Conservation (phyloP, 768 basidiomycete species). For the Boletus vermiculosoides region DNA sequence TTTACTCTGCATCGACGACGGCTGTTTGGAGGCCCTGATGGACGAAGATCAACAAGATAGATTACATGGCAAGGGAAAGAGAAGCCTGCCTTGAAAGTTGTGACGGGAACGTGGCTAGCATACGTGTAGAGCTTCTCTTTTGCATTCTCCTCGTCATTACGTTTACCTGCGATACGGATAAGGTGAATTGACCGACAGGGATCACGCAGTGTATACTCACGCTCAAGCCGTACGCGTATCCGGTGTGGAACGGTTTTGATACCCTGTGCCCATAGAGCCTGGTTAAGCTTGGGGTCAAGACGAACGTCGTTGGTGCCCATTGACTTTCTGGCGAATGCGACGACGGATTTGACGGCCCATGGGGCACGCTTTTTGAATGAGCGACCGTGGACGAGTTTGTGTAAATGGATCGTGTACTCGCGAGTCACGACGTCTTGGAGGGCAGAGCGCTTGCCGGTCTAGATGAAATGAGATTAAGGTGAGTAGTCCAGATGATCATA, state of each 20-base stretch:
- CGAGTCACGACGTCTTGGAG: slow-evolving; percentile 97
- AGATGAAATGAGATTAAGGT: slow-evolving; percentile 2
- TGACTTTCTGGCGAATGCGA: slow-evolving; percentile 86
- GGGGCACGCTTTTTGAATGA: slow-evolving; percentile 99
- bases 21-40: slow-evolving; percentile 80
- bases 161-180: slow-evolving; percentile 63
- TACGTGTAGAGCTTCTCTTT: slow-evolving; percentile 98
- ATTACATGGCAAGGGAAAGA: background rate
- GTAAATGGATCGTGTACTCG: slow-evolving; percentile 98
- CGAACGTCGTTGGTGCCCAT: slow-evolving; percentile 97
- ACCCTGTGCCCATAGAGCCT: slow-evolving; percentile 90
- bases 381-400: slow-evolving; percentile 90
- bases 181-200: background rate
- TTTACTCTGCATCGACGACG: slow-evolving; percentile 77
- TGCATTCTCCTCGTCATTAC: slow-evolving; percentile 98
- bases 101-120: slow-evolving; percentile 76
- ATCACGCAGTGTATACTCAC: slow-evolving; percentile 44
- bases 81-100: slow-evolving; percentile 76
- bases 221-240: slow-evolving; percentile 90
- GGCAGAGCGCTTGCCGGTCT: slow-evolving; percentile 92
- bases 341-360: slow-evolving; percentile 91
- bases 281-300: slow-evolving; percentile 94
- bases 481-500: too few species aligned
- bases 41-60: slow-evolving; percentile 7
- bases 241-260: slow-evolving; percentile 93